Conservation (phyloP, 805 yeast species). For the Pachysolen tannophilus region DNA sequence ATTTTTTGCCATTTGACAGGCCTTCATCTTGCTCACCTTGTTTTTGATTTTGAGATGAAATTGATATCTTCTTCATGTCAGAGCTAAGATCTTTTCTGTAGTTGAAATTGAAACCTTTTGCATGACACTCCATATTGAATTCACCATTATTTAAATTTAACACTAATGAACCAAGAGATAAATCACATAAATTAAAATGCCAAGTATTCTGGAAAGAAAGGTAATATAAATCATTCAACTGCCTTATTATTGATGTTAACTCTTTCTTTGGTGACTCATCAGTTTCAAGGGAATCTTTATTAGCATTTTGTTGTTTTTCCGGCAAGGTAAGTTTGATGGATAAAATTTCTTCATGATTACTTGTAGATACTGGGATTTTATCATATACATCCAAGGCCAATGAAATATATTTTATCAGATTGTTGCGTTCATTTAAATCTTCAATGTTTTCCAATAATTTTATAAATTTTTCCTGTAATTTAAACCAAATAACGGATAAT, state of each 20-base stretch:
- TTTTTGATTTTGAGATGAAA: neutral
- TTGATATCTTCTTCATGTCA: neutral
- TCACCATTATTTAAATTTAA: slow-evolving; percentile 36
- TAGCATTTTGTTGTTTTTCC: neutral
- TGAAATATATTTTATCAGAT: slow-evolving; percentile 38
- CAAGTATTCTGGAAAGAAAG: slow-evolving; percentile 64
- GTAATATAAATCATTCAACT: slow-evolving; percentile 52
- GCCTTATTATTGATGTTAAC: slow-evolving; percentile 33
- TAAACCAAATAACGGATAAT: slow-evolving; percentile 56
- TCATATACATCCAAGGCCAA: slow-evolving; percentile 56
- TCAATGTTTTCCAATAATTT: slow-evolving; percentile 28
- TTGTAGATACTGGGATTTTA: slow-evolving; percentile 44
- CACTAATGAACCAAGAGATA: slow-evolving; percentile 38
- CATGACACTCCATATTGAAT: slow-evolving; percentile 41
- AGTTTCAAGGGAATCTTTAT: no score
- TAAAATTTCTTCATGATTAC: slow-evolving; percentile 23
- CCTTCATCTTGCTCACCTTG: no score
- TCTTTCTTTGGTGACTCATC: slow-evolving; percentile 19
- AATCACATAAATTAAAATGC: slow-evolving; percentile 72
- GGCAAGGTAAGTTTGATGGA: slow-evolving; percentile 18
- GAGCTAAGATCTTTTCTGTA: slow-evolving; percentile 25
- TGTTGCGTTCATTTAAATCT: slow-evolving; percentile 20
- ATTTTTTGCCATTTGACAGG: neutral
- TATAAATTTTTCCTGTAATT: slow-evolving; percentile 45
- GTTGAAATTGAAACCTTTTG: slow-evolving; percentile 59